Conservation (phyloP, 805 yeast genomes). For the Hanseniaspora taiwanica region DNA sequence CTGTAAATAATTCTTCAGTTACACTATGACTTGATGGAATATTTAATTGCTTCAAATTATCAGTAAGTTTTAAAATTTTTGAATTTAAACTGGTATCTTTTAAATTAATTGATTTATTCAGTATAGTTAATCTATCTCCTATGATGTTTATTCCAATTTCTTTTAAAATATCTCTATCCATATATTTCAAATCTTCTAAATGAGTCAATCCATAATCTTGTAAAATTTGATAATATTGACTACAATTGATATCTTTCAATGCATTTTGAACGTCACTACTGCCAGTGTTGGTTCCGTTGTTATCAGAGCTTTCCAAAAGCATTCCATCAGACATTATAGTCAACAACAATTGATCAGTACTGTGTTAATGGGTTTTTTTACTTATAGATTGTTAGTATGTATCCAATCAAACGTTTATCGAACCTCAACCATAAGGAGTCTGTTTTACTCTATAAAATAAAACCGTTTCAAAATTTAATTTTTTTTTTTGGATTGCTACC, state of each 20-base stretch:
- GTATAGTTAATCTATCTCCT: constrained; percentile 70
- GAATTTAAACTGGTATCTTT: constrained; percentile 5
- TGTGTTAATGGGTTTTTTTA: too few species aligned
- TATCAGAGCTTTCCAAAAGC: too few species aligned
- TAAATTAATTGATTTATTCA: constrained; percentile 32
- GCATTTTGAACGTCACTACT: constrained; percentile 15
- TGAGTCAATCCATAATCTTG: constrained; percentile 12
- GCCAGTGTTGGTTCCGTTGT: too few species aligned
- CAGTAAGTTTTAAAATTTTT: constrained; percentile 13
- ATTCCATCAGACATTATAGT: too few species aligned
- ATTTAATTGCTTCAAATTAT: constrained; percentile 14
- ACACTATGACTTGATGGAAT: constrained; percentile 3
- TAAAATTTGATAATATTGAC: constrained; percentile 13
- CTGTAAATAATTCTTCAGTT: constrained; percentile 22
- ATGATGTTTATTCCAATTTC: constrained; percentile 65
- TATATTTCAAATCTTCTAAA: constrained; percentile 16
- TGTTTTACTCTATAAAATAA: too few species aligned
- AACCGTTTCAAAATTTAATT: too few species aligned
- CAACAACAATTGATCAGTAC: too few species aligned
- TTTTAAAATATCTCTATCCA: constrained; percentile 50
- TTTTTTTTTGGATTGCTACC: too few species aligned
- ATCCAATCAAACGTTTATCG: too few species aligned
- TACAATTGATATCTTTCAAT: constrained; percentile 13
- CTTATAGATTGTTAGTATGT: too few species aligned
- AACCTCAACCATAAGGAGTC: too few species aligned